A percentile compares a stretch with the other conserved stretches of the same genome.
Conservation (phyloP, 192 early-diverging fungal species). For the Pilaira anomala region DNA sequence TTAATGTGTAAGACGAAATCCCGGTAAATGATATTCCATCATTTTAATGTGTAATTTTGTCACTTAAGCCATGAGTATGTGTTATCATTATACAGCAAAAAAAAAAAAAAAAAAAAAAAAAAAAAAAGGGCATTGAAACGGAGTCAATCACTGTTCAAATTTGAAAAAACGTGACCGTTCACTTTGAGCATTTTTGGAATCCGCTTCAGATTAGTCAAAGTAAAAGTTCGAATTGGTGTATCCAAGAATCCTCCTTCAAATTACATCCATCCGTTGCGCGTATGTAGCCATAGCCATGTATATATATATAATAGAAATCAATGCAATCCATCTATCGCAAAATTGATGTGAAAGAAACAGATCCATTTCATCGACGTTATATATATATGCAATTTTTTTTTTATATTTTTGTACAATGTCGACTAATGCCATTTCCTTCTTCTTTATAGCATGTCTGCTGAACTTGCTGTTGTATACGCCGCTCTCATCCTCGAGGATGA, state of each 20-base stretch:
- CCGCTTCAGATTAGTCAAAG: no score
- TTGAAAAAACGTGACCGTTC: no score
- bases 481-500: conserved; percentile 98
- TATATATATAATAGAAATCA: no score
- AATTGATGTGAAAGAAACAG: not conserved
- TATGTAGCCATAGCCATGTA: not conserved
- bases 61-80: no score
- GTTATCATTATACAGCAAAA: no score
- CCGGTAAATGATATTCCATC: no score
- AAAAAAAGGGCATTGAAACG: no score
- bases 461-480: conserved; percentile 67
- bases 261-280: not conserved
- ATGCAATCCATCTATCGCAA: not conserved
- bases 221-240: not conserved
- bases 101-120: no score
- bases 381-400: not conserved
- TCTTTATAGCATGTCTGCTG: conserved; percentile 39
- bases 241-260: not conserved
- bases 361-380: conserved; percentile 9
- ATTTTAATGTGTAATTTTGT: no score
- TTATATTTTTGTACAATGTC: not conserved
- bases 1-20: no score
- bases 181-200: no score
- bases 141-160: no score
- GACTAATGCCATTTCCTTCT: conserved; percentile 17